Evolutionary conservation across 176 grass and related monocot species (phyloP).

Genomic region (Bolboschoenus planiculmis): DNA sequence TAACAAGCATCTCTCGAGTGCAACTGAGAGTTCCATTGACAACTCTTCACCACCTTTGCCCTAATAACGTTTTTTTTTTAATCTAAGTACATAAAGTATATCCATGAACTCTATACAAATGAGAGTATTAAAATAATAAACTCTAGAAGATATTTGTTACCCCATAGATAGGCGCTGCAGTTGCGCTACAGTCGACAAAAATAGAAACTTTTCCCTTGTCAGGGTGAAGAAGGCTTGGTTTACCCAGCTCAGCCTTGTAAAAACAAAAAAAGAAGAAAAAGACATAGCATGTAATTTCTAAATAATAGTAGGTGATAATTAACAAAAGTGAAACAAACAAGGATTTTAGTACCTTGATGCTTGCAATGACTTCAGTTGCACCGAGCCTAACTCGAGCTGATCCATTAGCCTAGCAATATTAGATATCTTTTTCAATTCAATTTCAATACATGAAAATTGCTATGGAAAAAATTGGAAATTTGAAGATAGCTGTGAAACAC

Average conservation of each 20-base stretch:
- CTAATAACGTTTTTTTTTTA: slow-evolving; percentile 32
- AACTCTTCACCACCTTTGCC: slow-evolving; percentile 87
- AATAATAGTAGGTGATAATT: not conserved
- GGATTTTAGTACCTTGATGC: slow-evolving; percentile 71
- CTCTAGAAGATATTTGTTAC: slow-evolving; percentile 27
- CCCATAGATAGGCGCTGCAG: slow-evolving; percentile 68
- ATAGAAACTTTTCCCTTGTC: slow-evolving; percentile 89
- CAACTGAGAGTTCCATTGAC: slow-evolving; percentile 62
- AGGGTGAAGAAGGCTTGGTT: slow-evolving; percentile 60
- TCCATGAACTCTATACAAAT: not conserved
- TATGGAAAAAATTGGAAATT: not conserved
- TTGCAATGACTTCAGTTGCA: slow-evolving; percentile 71
- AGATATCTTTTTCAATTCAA: not conserved
- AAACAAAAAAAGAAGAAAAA: slow-evolving; percentile 4
- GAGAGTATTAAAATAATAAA: not conserved
- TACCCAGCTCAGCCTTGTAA: slow-evolving; percentile 82
- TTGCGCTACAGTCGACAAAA: slow-evolving; percentile 79
- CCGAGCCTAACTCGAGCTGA: slow-evolving; percentile 67
- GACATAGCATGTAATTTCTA: not conserved
- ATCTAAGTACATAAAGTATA: slow-evolving; percentile 25
- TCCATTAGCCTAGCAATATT: slow-evolving; percentile 55
- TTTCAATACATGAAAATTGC: not conserved
- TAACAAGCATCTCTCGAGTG: slow-evolving; percentile 78
- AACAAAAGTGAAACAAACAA: not conserved
- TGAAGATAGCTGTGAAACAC: not conserved